Percentiles rank a stretch among this genome's conserved stretches.
These are phyloP conservation scores for Phaeosphaeriaceae sp. DNA, from an alignment of 2,329 filamentous ascomycete species.

Conservation along the genomic window DNA sequence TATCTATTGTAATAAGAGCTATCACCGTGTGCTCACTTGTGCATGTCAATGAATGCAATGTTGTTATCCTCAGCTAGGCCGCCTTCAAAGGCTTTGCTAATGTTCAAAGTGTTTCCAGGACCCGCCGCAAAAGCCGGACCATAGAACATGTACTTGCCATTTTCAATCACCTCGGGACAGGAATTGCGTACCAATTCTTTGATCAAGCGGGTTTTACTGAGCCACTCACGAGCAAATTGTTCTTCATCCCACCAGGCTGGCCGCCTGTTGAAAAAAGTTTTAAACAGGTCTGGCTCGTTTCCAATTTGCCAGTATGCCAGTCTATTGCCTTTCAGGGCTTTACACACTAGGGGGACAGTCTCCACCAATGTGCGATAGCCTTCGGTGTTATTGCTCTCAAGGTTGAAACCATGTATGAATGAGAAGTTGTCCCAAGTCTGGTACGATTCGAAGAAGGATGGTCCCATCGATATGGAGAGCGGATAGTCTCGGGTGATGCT, in stretches of 20 bases:
- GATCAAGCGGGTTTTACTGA: no score
- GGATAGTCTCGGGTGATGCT: constrained; percentile 64
- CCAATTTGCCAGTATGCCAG: constrained; percentile 67
- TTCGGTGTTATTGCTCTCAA: constrained; percentile 58
- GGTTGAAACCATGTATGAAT: constrained; percentile 68
- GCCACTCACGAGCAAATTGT: constrained; percentile 49
- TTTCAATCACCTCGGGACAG: no score
- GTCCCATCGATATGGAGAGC: constrained; percentile 65
- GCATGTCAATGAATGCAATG: constrained; percentile 61
- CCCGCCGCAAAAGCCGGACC: no score
- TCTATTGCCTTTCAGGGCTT: constrained; percentile 59
- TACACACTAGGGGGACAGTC: constrained; percentile 64
- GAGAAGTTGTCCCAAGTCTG: constrained; percentile 60
- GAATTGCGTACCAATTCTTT: not conserved
- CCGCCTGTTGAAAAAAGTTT: constrained; percentile 58
- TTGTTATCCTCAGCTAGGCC: no score
- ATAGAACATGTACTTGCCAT: no score
- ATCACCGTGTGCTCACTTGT: constrained; percentile 50
- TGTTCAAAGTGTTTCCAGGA: no score
- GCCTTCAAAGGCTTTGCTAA: no score
- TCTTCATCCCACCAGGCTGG: constrained; percentile 60
- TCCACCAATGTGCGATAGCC: constrained; percentile 53
- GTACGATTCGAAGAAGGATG: constrained; percentile 69
- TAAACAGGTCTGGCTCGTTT: constrained; percentile 67
- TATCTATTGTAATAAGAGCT: not conserved